phyloP scores from a whole-genome alignment of 352 stramenopile genomes.

The Phytophthora brassicae region DNA sequence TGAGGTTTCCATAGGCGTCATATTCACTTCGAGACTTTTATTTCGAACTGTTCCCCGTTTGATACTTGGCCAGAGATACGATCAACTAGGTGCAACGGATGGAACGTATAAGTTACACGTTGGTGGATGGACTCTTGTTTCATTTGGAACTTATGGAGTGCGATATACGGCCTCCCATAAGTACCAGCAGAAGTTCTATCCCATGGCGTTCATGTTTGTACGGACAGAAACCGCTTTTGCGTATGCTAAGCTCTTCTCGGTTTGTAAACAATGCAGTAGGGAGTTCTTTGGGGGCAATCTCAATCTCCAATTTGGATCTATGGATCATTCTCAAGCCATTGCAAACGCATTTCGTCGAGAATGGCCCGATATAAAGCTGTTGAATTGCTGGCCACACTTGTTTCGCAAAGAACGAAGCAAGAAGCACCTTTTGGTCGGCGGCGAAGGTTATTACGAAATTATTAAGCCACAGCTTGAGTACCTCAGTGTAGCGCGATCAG shows the following conservation, averaged over 20 bases:
- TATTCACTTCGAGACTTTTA: not conserved
- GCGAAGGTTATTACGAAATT: not conserved
- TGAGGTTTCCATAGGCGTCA: not conserved
- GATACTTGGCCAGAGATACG: not conserved
- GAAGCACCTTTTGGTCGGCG: not conserved
- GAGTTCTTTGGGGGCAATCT: too few species aligned
- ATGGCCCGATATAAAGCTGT: constrained; percentile 8
- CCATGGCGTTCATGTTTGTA: too few species aligned
- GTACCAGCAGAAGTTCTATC: constrained; percentile 15
- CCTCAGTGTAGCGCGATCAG: too few species aligned
- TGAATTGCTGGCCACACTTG: constrained; percentile 11
- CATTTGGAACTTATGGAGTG: constrained; percentile 4
- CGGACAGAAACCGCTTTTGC: too few species aligned
- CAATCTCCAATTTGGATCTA: too few species aligned
- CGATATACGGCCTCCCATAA: constrained; percentile 1
- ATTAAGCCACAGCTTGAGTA: constrained; percentile 14
- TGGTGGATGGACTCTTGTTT: too few species aligned
- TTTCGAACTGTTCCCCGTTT: not conserved
- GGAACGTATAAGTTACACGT: constrained; percentile 16
- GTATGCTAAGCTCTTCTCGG: too few species aligned
- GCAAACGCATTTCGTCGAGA: constrained; percentile 8
- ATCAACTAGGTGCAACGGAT: not conserved
- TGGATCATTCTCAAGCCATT: too few species aligned
- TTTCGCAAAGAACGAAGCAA: not conserved
- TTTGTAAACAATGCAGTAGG: too few species aligned